Base-by-base conservation (phyloP, 1,284 basidiomycete genomes). In the Ustilago xerochloae region DNA sequence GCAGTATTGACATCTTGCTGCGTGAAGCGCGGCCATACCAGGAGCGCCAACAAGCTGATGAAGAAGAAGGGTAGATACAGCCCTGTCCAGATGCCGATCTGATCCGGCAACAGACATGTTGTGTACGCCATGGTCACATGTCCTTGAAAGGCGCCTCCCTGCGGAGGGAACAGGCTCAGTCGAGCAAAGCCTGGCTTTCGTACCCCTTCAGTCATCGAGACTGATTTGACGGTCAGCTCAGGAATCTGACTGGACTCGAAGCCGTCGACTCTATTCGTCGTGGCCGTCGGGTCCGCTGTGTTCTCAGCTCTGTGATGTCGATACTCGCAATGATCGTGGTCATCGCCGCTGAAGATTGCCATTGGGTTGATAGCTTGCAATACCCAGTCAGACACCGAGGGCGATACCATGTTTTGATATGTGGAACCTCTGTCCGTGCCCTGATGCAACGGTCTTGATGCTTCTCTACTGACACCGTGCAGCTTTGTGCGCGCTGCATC, bases 271-370 rank as follows among this genome's bases (percentile, higher is more conserved):
- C 13, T 6, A 26, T 22, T 28, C 28, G 38, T 6, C 20, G 24
- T 20, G 8, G 38, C 18, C 2, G 35, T 0, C 1, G 20, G 7
- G 1, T 47, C 26, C 2, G 45, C 26, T 13, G 24, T 46, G 33
- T 22, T 58, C 10, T 7, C 16, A 16, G 18, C 16, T 39, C 64
- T 43, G n/a, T 47, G n/a, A 53, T 81, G 80, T 3, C 75, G 55
- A 26, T 64, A 58, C 35, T 81, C 78, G 59, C 80, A 81, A 43
- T 81, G 79, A 41, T 81, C 78, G 55, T 81, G 80, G 45, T 81
- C 78, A 28, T 81, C 79, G 12, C 80, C 80, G 39, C 74, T 75
- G 51, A 81, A 81, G 0, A 81, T 66, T 0, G 64, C 60, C 18
- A 63, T 54, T 0, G 79, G 78, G 29, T 75, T 56, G 33, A 80